A percentile compares a stretch with the other conserved stretches of the same genome.
Conservation (phyloP, 2,329 filamentous ascomycete species). For the Apiospora arundinis region DNA sequence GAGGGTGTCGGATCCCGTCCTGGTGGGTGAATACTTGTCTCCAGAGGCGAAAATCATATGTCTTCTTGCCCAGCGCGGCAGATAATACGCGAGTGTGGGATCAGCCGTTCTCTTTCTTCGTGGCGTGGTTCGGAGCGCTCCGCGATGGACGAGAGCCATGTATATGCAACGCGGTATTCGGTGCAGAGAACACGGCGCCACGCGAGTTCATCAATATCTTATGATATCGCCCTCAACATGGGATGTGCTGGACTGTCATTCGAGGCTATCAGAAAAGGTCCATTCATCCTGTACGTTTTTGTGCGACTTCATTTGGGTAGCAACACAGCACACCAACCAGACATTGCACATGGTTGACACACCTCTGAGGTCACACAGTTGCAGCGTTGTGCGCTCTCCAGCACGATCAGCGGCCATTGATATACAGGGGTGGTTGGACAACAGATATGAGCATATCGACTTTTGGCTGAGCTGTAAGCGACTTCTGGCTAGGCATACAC, state of each 20-base stretch:
- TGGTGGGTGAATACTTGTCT: neutral
- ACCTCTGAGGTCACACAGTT: neutral
- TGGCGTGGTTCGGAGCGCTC: neutral
- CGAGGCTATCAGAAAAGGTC: neutral
- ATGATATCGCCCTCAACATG: neutral
- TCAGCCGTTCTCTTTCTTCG: neutral
- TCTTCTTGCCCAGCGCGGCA: neutral
- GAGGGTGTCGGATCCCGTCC: neutral
- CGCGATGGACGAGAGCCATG: neutral
- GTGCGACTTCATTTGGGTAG: slow-evolving; percentile 17
- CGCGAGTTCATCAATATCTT: slow-evolving; percentile 3
- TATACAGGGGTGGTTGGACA: slow-evolving; percentile 14
- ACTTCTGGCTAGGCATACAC: neutral
- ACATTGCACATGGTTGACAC: slow-evolving; percentile 9
- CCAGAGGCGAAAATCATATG: neutral
- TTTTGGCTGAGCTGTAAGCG: neutral
- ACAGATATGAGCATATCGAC: neutral
- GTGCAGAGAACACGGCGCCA: neutral
- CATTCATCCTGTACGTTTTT: neutral
- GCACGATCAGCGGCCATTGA: slow-evolving; percentile 8
- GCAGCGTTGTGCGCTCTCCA: neutral
- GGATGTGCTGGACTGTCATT: neutral
- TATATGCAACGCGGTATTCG: neutral
- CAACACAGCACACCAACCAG: slow-evolving; percentile 14
- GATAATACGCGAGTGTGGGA: neutral